Evolutionary conservation across 73 alveolate species (phyloP), one percentile per base, ranked within the genome.

Genomic region (Diophrys appendiculata): DNA sequence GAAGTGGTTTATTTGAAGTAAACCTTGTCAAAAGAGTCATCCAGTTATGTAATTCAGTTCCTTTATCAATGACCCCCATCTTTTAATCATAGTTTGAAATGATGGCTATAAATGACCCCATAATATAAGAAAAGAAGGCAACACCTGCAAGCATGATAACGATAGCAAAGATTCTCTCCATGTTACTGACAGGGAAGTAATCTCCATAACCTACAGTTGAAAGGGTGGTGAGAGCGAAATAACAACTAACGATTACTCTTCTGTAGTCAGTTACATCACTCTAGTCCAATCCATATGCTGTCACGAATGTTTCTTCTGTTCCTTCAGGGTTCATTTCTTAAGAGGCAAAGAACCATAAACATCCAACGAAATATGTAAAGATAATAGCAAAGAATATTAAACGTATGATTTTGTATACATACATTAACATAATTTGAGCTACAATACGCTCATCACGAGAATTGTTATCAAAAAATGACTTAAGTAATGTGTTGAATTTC

Each of bases 141-240:
- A 92, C 96, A 27, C 98, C 98, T 52, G 86, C 53, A 52, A 94
- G 68, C 95, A 92, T 91, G 54, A 89, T 90, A 1, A 89, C 68
- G 29, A 94, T 89, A 22, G 97, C 96, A 54, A 93, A 80, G 29
- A 94, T 85, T 77, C 88, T 92, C 73, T 94, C 98, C 18, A 70
- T 73, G 73, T 91, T 91, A 65, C 90, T 83, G 23, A 82, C 73
- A 2, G 98, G 97, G 77, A 79, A 84, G 52, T 77, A 88, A 82
- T 94, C 98, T 13, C 98, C 98, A 79, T 92, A 94, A 0, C 98
- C 98, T 27, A 94, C 98, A 2, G 98, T 94, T 0, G 98, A 87
- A 43, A 94, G 84, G 0, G 97, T 92, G 13, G 98, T 92, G 43
- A 94, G 76, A 24, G 91, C 94, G 81, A 84, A 94, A 89, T 94